A percentile compares a stretch with the other conserved stretches of the same genome.
Conservation (phyloP, 306 rosid genomes). For the Citrullus mucosospermus region DNA sequence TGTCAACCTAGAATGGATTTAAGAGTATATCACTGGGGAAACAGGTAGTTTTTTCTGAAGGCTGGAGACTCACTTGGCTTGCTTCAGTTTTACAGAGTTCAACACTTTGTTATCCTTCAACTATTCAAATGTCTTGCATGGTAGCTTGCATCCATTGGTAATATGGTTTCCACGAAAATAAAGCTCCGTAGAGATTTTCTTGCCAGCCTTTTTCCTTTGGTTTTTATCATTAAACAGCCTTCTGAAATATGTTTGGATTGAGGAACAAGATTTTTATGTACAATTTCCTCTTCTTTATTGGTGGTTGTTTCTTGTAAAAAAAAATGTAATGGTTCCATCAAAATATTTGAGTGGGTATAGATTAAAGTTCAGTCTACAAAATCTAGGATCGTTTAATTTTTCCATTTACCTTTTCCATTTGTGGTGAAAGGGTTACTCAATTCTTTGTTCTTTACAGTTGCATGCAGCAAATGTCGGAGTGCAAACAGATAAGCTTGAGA, state of each 20-base stretch:
- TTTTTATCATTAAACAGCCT: not conserved
- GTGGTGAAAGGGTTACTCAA: not conserved
- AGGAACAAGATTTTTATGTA: not conserved
- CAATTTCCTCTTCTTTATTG: not conserved
- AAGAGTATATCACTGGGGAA: not conserved
- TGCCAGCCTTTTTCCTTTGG: not conserved
- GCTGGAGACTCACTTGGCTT: not conserved
- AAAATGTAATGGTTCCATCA: not conserved
- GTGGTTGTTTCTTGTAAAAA: not conserved
- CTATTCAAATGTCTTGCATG: not conserved
- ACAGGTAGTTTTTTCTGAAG: not conserved
- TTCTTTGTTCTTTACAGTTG: conserved; percentile 35
- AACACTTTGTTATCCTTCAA: not conserved
- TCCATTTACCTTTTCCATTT: not conserved
- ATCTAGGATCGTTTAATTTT: not conserved
- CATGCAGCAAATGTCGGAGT: conserved; percentile 87
- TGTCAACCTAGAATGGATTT: not conserved
- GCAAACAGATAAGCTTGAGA: conserved; percentile 83
- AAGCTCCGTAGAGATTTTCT: not conserved
- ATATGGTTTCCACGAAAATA: not conserved
- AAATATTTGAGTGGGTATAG: not conserved
- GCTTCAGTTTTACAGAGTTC: not conserved
- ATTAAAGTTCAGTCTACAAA: not conserved
- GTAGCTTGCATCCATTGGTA: not conserved
- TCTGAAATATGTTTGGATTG: not conserved